These are phyloP conservation scores for Oryza officinalis DNA, from an alignment of 176 grass and related monocot genomes.

Conservation along the genomic window DNA sequence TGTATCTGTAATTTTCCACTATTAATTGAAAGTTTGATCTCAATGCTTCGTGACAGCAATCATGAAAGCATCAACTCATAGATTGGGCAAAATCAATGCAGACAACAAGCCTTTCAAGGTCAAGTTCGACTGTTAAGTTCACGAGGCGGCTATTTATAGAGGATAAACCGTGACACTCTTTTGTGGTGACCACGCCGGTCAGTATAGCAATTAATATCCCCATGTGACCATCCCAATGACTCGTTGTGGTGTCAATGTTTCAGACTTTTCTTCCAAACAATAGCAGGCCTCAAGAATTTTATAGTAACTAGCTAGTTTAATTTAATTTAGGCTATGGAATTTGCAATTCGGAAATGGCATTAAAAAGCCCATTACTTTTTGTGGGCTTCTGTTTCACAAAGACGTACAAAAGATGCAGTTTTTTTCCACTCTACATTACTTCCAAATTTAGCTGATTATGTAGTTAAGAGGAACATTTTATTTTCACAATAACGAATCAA, in stretches of 20 bases:
- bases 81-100: slow-evolving; percentile 33
- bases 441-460: too few relatives aligned
- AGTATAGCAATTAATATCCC: slow-evolving; percentile 19
- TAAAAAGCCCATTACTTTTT: background rate
- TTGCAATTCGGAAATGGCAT: background rate
- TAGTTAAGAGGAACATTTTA: too few relatives aligned
- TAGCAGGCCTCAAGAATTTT: background rate
- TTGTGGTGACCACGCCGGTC: slow-evolving; percentile 27
- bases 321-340: background rate
- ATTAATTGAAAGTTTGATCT: slow-evolving; percentile 34
- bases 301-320: background rate
- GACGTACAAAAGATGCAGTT: background rate
- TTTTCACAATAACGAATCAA: too few relatives aligned
- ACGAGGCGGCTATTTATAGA: slow-evolving; percentile 29
- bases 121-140: slow-evolving; percentile 40
- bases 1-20: slow-evolving; percentile 28
- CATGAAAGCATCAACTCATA: slow-evolving; percentile 26
- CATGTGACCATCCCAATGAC: slow-evolving; percentile 26
- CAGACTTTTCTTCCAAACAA: background rate
- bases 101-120: slow-evolving; percentile 35
- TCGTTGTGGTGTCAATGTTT: slow-evolving; percentile 30
- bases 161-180: slow-evolving; percentile 33
- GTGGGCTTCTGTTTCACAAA: background rate
- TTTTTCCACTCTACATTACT: too few relatives aligned
- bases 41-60: slow-evolving; percentile 15